phyloP scores from a whole-genome alignment of 116 monocot species.

The Cymodocea nodosa region DNA sequence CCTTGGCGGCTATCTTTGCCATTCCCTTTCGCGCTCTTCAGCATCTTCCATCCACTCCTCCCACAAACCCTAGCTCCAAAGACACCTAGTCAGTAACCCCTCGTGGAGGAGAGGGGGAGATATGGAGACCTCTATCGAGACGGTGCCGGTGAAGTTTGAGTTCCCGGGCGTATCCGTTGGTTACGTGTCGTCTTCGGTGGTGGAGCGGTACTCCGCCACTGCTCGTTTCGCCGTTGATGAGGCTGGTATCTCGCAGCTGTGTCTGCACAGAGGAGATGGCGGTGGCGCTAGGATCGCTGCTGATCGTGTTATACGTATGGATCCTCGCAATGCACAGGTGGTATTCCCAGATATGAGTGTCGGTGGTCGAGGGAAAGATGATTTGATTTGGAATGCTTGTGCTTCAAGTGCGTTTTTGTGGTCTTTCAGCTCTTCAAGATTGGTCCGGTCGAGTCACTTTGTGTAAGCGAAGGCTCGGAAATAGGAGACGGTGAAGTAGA shows the following conservation, averaged over 20 bases:
- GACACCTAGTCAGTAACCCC: background rate
- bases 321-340: slow-evolving; percentile 7
- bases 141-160: background rate
- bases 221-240: slow-evolving; percentile 7
- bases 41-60: background rate
- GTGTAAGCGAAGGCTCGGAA: slow-evolving; percentile 3
- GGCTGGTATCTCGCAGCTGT: slow-evolving; percentile 9
- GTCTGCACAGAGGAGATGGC: background rate
- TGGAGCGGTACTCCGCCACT: slow-evolving; percentile 6
- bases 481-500: background rate
- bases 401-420: background rate
- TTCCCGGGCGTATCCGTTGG: slow-evolving; percentile 13
- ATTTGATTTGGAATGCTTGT: background rate
- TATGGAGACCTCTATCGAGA: slow-evolving; percentile 8
- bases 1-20: too few species aligned
- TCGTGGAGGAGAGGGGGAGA: background rate
- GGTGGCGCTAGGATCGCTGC: background rate
- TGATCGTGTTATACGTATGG: background rate
- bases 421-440: slow-evolving; percentile 15
- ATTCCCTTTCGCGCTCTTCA: background rate
- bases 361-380: background rate
- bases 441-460: slow-evolving; percentile 7
- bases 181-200: slow-evolving; percentile 4
- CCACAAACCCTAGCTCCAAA: background rate
- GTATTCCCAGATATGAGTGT: background rate